Percentiles rank a stretch among this genome's conserved stretches.
These are phyloP conservation scores for Aureobasidium lini DNA, from an alignment of 2,329 filamentous ascomycete species.

Conservation along the genomic window DNA sequence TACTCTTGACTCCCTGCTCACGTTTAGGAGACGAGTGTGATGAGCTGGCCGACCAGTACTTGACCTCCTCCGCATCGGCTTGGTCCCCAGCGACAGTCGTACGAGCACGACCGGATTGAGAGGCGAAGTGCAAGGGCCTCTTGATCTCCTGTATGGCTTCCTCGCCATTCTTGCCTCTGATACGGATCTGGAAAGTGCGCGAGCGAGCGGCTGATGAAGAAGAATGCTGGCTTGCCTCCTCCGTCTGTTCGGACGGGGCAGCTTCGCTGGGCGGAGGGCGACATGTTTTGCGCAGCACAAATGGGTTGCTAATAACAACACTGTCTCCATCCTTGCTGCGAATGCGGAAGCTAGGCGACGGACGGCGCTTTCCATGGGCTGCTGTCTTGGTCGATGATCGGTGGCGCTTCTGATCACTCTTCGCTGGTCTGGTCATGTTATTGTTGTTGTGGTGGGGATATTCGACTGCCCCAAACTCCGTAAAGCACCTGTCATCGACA, in stretches of 20 bases:
- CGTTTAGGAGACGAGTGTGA: neutral
- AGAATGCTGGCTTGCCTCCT: neutral
- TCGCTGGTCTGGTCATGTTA: neutral
- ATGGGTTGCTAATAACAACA: conserved; percentile 15
- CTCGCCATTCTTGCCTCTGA: conserved; percentile 19
- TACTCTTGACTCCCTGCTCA: neutral
- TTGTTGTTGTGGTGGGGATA: neutral
- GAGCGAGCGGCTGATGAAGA: neutral
- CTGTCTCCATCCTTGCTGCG: conserved; percentile 19
- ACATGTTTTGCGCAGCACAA: conserved; percentile 2
- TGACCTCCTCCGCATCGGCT: neutral
- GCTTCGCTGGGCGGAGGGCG: neutral
- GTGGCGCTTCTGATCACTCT: neutral
- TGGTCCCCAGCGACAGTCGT: conserved; percentile 9
- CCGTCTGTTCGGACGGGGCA: neutral
- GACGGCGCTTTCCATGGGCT: neutral
- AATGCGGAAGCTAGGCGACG: conserved; percentile 3
- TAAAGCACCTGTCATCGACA: conserved; percentile 8
- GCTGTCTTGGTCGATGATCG: neutral
- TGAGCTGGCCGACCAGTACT: conserved; percentile 2
- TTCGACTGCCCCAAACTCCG: neutral
- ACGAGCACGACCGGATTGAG: neutral
- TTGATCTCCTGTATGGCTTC: conserved; percentile 17
- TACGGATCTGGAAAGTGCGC: conserved; percentile 11
- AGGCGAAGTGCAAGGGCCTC: conserved; percentile 9